Evolutionary conservation across 495 filamentous ascomycete species (phyloP).

Genomic region (Hypomontagnella monticulosa): DNA sequence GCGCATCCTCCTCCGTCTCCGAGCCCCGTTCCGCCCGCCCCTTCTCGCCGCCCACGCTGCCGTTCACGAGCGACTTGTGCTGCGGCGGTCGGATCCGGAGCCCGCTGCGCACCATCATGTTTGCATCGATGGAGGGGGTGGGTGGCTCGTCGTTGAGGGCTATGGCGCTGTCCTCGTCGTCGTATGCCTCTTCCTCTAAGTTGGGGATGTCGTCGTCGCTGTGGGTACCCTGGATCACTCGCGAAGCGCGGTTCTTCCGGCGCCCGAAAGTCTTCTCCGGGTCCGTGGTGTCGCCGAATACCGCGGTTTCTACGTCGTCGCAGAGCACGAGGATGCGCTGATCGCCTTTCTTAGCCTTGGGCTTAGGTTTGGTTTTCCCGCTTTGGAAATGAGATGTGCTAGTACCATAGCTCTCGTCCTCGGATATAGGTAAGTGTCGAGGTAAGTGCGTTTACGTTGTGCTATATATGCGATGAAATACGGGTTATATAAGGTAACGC

Average conservation of each 20-base stretch:
- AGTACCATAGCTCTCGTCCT: not conserved
- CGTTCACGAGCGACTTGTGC: slow-evolving; percentile 51
- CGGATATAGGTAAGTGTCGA: not conserved
- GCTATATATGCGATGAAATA: not conserved
- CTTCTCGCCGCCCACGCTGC: slow-evolving; percentile 55
- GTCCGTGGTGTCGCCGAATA: slow-evolving; percentile 47
- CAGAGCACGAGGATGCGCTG: slow-evolving; percentile 29
- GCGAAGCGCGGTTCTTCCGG: slow-evolving; percentile 46
- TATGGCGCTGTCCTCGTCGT: slow-evolving; percentile 4
- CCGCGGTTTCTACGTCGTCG: slow-evolving; percentile 45
- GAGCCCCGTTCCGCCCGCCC: slow-evolving; percentile 52
- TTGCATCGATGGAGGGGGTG: slow-evolving; percentile 9
- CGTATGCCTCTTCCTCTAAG: not conserved
- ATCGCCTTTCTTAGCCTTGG: slow-evolving; percentile 21
- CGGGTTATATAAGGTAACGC: no score
- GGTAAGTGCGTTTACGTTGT: not conserved
- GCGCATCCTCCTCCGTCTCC: slow-evolving; percentile 47
- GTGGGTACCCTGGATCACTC: slow-evolving; percentile 22
- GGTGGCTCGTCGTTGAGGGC: slow-evolving; percentile 8
- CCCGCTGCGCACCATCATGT: slow-evolving; percentile 33
- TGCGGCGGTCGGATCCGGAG: slow-evolving; percentile 51
- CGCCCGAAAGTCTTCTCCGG: slow-evolving; percentile 45
- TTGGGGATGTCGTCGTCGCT: not conserved
- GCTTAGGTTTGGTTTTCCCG: slow-evolving; percentile 12
- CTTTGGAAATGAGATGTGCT: not conserved